These are phyloP conservation scores for Xylaria bambusicola DNA, from an alignment of 495 filamentous ascomycete species.

Conservation along the genomic window DNA sequence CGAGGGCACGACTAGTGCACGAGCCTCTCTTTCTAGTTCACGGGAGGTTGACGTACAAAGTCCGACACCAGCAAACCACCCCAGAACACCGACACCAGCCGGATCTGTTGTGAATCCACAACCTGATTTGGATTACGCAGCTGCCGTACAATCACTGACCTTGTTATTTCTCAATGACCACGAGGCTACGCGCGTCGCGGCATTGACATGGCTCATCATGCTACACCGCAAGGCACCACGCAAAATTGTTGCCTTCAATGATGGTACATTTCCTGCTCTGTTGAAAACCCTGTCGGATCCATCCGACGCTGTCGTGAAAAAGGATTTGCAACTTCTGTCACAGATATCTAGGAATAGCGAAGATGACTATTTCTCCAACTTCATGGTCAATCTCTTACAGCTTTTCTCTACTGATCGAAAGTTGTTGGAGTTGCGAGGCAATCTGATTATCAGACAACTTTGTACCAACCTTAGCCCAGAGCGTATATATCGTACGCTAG, in stretches of 20 bases:
- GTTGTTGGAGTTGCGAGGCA: slow-evolving; percentile 88
- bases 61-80: slow-evolving; percentile 53
- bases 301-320: slow-evolving; percentile 91
- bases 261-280: slow-evolving; percentile 93
- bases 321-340: slow-evolving; percentile 90
- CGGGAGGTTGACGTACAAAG: slow-evolving; percentile 57
- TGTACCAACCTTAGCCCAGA: slow-evolving; percentile 91
- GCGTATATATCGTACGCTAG: slow-evolving; percentile 92
- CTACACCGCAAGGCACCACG: slow-evolving; percentile 90
- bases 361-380: slow-evolving; percentile 94
- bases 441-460: slow-evolving; percentile 93
- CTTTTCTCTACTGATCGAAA: slow-evolving; percentile 92
- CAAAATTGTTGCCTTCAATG: slow-evolving; percentile 93
- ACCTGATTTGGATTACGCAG: slow-evolving; percentile 90
- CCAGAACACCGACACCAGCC: slow-evolving; percentile 38
- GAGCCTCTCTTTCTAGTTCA: slow-evolving; percentile 54
- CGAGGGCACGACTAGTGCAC: slow-evolving; percentile 54
- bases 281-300: slow-evolving; percentile 97
- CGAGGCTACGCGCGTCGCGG: slow-evolving; percentile 91
- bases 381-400: slow-evolving; percentile 96
- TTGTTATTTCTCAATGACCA: slow-evolving; percentile 94
- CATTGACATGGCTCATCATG: slow-evolving; percentile 96
- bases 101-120: slow-evolving; percentile 46
- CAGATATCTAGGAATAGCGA: slow-evolving; percentile 97
- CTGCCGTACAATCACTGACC: slow-evolving; percentile 92